phyloP scores from a whole-genome alignment of 495 filamentous ascomycete species.

The Aspergillus funiculosus region DNA sequence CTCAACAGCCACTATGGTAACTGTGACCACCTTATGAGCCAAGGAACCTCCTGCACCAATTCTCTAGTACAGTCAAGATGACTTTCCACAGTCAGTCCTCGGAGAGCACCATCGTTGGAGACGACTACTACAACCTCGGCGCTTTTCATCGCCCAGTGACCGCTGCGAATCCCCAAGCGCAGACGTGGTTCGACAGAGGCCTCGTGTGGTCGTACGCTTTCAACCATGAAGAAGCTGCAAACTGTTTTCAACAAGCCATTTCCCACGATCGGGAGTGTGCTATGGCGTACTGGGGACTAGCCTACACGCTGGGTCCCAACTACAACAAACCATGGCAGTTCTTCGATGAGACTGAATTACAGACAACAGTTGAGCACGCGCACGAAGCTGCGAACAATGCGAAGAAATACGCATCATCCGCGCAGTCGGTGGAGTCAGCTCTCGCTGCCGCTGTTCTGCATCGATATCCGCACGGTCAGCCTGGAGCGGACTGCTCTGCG shows the following conservation, averaged over 20 bases:
- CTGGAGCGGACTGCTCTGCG: constrained; percentile 37
- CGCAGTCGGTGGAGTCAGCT: constrained; percentile 45
- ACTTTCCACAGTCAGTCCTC: constrained; percentile 3
- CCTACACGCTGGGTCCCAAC: constrained; percentile 61
- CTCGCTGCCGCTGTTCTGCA: constrained; percentile 51
- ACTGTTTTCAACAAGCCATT: constrained; percentile 38
- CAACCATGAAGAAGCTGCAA: constrained; percentile 25
- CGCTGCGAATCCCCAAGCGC: constrained; percentile 28
- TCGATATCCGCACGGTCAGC: constrained; percentile 47
- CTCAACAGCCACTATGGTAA: neutral
- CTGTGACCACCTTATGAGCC: neutral
- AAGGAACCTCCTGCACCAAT: neutral
- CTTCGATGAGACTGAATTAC: constrained; percentile 56
- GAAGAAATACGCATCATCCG: constrained; percentile 21
- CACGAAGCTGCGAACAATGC: constrained; percentile 42
- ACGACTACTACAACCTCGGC: constrained; percentile 52
- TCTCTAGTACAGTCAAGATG: neutral
- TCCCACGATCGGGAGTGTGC: constrained; percentile 47
- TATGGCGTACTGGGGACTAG: constrained; percentile 64
- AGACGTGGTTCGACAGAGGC: constrained; percentile 27
- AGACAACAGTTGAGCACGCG: constrained; percentile 38
- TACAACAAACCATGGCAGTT: constrained; percentile 70
- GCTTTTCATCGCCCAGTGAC: constrained; percentile 42
- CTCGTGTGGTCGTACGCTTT: constrained; percentile 29
- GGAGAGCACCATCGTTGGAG: neutral